Conservation (phyloP, 129 eudicot species). For the Arctium lappa region DNA sequence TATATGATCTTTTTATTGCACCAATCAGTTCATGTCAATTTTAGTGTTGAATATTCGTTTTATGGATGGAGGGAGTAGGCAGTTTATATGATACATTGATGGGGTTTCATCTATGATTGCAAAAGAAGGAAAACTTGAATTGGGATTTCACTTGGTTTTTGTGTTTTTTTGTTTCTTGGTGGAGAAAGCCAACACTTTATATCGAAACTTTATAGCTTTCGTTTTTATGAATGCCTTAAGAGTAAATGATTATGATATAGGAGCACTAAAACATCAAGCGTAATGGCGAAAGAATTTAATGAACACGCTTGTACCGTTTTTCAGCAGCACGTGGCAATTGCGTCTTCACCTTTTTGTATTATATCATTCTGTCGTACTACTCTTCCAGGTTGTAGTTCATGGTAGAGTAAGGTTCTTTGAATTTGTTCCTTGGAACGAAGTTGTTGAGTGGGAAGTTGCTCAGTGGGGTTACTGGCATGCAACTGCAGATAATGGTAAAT, state of each 20-base stretch:
- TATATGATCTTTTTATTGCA: neutral
- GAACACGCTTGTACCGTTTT: neutral
- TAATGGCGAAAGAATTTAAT: neutral
- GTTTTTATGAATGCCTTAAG: neutral
- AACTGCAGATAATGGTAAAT: too few species aligned
- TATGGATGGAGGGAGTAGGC: neutral
- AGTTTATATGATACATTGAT: neutral
- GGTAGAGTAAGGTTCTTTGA: too few species aligned
- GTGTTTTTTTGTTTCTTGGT: neutral
- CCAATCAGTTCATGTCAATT: neutral
- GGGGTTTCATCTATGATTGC: neutral
- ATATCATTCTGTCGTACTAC: too few species aligned
- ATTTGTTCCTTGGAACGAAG: too few species aligned
- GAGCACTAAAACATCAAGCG: neutral
- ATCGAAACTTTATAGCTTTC: neutral
- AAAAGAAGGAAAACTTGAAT: neutral
- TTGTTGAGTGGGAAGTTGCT: too few species aligned
- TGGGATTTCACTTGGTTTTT: conserved; percentile 9
- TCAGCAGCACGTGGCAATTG: neutral
- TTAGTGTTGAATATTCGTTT: neutral
- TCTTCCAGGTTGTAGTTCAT: too few species aligned
- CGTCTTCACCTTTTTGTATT: neutral
- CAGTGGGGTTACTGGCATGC: too few species aligned
- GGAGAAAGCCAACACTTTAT: neutral
- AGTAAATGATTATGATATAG: neutral